Evolutionary conservation across 202 grass and related monocot genomes (phyloP), one percentile per base, ranked within the genome.

Genomic region (Carex arenaria): DNA sequence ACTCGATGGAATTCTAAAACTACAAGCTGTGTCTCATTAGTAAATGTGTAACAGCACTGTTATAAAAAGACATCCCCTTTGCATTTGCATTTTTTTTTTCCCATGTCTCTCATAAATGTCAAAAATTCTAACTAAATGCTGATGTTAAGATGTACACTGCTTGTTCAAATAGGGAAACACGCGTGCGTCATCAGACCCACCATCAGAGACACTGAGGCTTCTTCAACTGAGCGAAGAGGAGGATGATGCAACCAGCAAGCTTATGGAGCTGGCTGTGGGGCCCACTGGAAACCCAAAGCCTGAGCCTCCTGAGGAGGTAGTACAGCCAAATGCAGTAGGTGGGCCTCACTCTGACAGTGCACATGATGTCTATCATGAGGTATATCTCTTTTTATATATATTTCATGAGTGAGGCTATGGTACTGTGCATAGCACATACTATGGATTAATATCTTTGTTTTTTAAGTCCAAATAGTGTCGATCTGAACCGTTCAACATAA

Each of bases 191-290:
- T 95, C 91, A 49, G 93, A 92, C 83, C 92, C 84, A 45, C 91
- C 91, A 8, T 96, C 91, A 53, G 91, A 92, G 84, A 91, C 85
- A 15, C 80, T 90, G 60, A 74, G 87, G 61, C 57, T 90, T 64
- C 85, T 89, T 85, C 96, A 93, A 52, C 81, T 99, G 68, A 74
- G 84, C 42, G 93, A 98, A 82, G 93, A 95, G 84, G 93, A 99
- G 75, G 95, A 98, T 70, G 97, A 99, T 57, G 97, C 93, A 80
- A 96, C 97, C 57, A 99, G 97, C 85, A 96, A 92, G 87, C 80
- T 92, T 64, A 80, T 84, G 59, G 89, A 88, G 34, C 64, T 65
- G 56, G 85, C 72, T 43, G 3, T 88, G 55, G 84, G 76, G 34
- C 64, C 63, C 54, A 8, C 65, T 14, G 78, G 79, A 15, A 88